Base-by-base conservation (phyloP, 2,329 filamentous ascomycete genomes). In the Hypoxylon sp. region DNA sequence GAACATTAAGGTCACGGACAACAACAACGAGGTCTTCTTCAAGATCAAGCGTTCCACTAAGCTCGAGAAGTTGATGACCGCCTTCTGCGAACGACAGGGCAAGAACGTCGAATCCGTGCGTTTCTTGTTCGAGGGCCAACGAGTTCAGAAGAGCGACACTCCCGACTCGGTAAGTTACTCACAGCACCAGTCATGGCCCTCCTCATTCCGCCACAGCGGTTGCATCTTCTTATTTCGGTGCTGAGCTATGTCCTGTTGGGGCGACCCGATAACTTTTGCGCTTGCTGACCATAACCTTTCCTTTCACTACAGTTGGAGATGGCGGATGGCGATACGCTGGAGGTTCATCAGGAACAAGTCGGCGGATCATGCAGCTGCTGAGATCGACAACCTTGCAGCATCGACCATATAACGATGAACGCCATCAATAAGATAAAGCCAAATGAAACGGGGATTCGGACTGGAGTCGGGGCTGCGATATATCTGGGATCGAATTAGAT, bases 11-110 rank as follows among this genome's bases (percentile, higher is more conserved):
- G 95, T 99, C 13, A 98, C 95, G 0, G 95, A 99, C 73, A 97
- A 97, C 82, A 97, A 97, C 83, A 99, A 99, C 78, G 95, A 99
- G 78, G 94, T 99, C 73, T 99, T 98, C 80, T 99, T 99, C 85
- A 99, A 99, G 85, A 99, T 99, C 83, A 99, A 99, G 89, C 88
- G 94, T 37, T 93, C 91, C 20, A 99, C 95, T 0, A 92, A 93
- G 78, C 87, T 99, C 1, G 95, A 97, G 82, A 99, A 99, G 84
- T 85, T 99, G 57, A 99, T 99, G 95, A 91, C 93, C 65, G 95
- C 95, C 19, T 99, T 98, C 79, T 99, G 95, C 79, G 94, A 98
- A 71, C 88, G 95, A 22, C 94, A 97, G 78, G 95, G 95, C 72
- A 98, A 98, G 84, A 88, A 90, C 32, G 82, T 89, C 6, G 87